phyloP scores from a whole-genome alignment of 2,329 filamentous ascomycete genomes.

The Niveomyces coronatus region DNA sequence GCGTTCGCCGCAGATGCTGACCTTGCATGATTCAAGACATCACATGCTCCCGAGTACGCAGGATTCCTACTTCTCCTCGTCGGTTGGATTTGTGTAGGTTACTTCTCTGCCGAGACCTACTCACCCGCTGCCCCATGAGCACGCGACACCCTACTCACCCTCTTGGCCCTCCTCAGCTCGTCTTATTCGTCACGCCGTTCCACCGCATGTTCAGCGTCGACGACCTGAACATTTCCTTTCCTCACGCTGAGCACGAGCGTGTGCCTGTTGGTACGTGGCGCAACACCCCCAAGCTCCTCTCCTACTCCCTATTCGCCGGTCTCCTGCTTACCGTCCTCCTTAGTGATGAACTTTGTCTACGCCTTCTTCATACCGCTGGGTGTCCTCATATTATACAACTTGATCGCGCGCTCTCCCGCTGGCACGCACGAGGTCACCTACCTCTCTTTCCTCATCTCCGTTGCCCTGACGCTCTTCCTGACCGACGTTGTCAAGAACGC shows the following conservation, averaged over 20 bases:
- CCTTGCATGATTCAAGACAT: slow-evolving; percentile 41
- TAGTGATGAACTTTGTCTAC: slow-evolving; percentile 69
- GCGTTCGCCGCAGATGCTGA: neutral
- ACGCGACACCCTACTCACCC: slow-evolving; percentile 4
- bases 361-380: slow-evolving; percentile 61
- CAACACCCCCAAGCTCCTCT: neutral
- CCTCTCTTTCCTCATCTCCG: slow-evolving; percentile 66
- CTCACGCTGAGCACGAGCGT: slow-evolving; percentile 73
- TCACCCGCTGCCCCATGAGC: neutral
- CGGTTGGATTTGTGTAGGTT: slow-evolving; percentile 51
- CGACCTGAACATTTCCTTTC: slow-evolving; percentile 75
- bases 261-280: slow-evolving; percentile 61
- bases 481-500: slow-evolving; percentile 89
- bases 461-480: slow-evolving; percentile 70
- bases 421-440: slow-evolving; percentile 82
- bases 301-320: neutral
- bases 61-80: slow-evolving; percentile 62
- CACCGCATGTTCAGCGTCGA: slow-evolving; percentile 90
- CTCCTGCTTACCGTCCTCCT: neutral
- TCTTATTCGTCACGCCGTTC: slow-evolving; percentile 59
- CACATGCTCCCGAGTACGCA: slow-evolving; percentile 82
- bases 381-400: slow-evolving; percentile 55
- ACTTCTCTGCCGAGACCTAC: too few relatives aligned
- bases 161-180: slow-evolving; percentile 20
- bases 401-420: slow-evolving; percentile 47